Evolutionary conservation across 2,329 filamentous ascomycete species (phyloP), one percentile per base, ranked within the genome.

Genomic region (Apiospora pterosperma): DNA sequence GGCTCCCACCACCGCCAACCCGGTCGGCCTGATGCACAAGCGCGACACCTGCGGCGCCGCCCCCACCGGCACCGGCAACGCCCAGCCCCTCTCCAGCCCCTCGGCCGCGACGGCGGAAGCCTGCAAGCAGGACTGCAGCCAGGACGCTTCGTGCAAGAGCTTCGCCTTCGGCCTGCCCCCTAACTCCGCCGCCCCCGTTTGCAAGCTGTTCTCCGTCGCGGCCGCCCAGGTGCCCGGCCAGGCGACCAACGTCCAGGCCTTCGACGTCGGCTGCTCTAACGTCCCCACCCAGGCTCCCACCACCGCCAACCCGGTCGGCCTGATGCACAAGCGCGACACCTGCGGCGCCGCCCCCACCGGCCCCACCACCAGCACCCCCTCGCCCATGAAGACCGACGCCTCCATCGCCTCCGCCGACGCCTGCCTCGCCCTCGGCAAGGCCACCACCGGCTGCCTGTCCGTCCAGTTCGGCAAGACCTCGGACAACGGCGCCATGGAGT

Each of bases 171-270:
- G n/a, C n/a, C n/a, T n/a, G n/a, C n/a, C n/a, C n/a, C n/a, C n/a
- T n/a, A n/a, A n/a, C n/a, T 41, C 38, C 38, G 19, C 38, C 38
- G 38, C 38, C 38, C 19, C 38, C 38, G 10, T 19, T 19, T 41
- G 38, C 11, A 41, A 41, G 38, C 38, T 11, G 19, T 10, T 41
- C 61, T 31, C 23, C 42, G 65, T 67, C 28, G 31, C 61, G 16
- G 65, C 60, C 16, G 48, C 60, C 5, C 60, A 67, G 65, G 63
- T 67, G n/a, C 63, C 65, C 3, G 23, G 60, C 34, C 65, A 64
- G 63, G 44, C 59, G 25, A 63, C 31, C 65, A 64, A 67, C 44
- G 42, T 67, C 19, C 38, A 60, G 11, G 65, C 59, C 61, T 67
- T 65, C 38, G 65, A 67, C n/a, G n/a, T n/a, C n/a, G n/a, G n/a